phyloP scores from a whole-genome alignment of 1,284 basidiomycete genomes.

The Xerocomus minutiporus region DNA sequence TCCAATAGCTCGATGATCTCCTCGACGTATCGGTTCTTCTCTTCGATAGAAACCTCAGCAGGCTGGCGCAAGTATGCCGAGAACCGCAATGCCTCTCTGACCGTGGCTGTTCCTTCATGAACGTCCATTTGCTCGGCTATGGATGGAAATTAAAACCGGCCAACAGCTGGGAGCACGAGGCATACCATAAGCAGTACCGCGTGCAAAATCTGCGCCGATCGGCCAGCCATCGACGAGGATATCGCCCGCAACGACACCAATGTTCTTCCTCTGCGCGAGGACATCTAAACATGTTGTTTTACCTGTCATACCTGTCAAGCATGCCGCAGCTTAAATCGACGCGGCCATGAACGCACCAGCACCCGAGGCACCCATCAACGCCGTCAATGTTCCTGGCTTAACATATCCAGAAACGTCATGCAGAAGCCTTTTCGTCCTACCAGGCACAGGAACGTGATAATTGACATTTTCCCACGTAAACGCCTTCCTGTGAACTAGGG shows the following conservation, averaged over 20 bases:
- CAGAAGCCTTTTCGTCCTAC: slow-evolving; percentile 65
- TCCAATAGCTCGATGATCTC: slow-evolving; percentile 72
- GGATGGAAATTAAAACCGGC: slow-evolving; percentile 10
- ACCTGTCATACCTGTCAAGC: slow-evolving; percentile 30
- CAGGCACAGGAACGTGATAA: slow-evolving; percentile 72
- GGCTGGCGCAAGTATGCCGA: slow-evolving; percentile 90
- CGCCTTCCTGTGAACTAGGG: slow-evolving; percentile 40
- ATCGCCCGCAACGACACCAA: slow-evolving; percentile 79
- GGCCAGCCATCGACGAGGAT: slow-evolving; percentile 77
- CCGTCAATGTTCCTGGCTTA: slow-evolving; percentile 79
- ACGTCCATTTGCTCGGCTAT: slow-evolving; percentile 84
- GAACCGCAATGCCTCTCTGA: slow-evolving; percentile 88
- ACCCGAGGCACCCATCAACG: slow-evolving; percentile 78
- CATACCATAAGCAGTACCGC: slow-evolving; percentile 70
- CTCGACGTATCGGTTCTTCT: slow-evolving; percentile 81
- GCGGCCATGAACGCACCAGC: slow-evolving; percentile 37
- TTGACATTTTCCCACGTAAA: slow-evolving; percentile 72
- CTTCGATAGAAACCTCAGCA: slow-evolving; percentile 59
- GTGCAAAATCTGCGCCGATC: slow-evolving; percentile 70
- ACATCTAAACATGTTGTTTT: slow-evolving; percentile 85
- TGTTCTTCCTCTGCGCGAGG: slow-evolving; percentile 82
- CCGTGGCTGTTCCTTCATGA: slow-evolving; percentile 80
- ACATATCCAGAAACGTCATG: slow-evolving; percentile 88
- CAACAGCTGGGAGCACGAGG: slow-evolving; percentile 22
- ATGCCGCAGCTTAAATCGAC: slow-evolving; percentile 11